A percentile compares a stretch with the other conserved stretches of the same genome.
These are phyloP conservation scores for Thermochaetoides dissita DNA, from an alignment of 2,329 filamentous ascomycete genomes.

Conservation along the genomic window DNA sequence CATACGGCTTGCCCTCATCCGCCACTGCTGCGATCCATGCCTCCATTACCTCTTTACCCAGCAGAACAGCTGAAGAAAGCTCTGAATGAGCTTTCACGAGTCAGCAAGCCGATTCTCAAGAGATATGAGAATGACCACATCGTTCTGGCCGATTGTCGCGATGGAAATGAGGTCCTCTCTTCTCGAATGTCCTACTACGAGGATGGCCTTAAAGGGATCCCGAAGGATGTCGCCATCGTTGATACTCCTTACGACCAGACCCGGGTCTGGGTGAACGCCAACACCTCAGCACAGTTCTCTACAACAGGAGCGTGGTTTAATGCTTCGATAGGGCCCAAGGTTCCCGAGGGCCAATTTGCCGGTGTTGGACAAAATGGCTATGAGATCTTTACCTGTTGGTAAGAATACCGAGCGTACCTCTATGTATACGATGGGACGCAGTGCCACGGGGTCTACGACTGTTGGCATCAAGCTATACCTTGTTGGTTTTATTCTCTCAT, in stretches of 20 bases:
- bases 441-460: slow-evolving; percentile 20
- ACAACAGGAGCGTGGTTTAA: slow-evolving; percentile 18
- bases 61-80: no score
- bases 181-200: slow-evolving; percentile 22
- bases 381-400: slow-evolving; percentile 20
- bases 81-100: neutral
- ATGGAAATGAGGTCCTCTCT: slow-evolving; percentile 11
- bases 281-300: slow-evolving; percentile 18
- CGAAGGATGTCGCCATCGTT: slow-evolving; percentile 19
- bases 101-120: no score
- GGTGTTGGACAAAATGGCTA: slow-evolving; percentile 22
- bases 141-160: slow-evolving; percentile 20
- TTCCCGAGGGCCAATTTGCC: slow-evolving; percentile 18
- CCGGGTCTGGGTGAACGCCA: slow-evolving; percentile 18
- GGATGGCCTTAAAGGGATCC: slow-evolving; percentile 8
- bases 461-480: slow-evolving; percentile 1
- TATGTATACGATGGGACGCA: slow-evolving; percentile 16
- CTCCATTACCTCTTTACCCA: no score
- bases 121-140: slow-evolving; percentile 16
- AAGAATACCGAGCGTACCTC: slow-evolving; percentile 13
- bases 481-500: no score
- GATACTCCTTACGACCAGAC: slow-evolving; percentile 14
- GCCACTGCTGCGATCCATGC: no score
- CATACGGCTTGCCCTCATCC: no score
- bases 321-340: slow-evolving; percentile 17